phyloP scores from a whole-genome alignment of 768 basidiomycete genomes.

The Suillus variegatus region DNA sequence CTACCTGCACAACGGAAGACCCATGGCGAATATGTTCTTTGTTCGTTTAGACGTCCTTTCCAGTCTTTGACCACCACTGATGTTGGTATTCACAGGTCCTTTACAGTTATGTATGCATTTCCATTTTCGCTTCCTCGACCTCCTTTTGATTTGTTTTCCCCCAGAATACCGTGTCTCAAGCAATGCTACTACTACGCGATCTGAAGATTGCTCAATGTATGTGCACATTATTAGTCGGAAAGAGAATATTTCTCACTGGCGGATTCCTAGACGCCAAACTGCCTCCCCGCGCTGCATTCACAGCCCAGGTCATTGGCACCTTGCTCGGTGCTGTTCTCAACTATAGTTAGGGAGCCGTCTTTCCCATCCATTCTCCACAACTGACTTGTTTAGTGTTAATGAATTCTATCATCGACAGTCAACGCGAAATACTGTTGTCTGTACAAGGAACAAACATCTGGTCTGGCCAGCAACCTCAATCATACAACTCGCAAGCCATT shows the following conservation, averaged over 20 bases:
- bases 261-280: slow-evolving; percentile 49
- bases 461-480: slow-evolving; percentile 32
- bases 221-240: background rate
- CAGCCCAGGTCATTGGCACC: slow-evolving; percentile 57
- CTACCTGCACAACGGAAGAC: slow-evolving; percentile 37
- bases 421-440: slow-evolving; percentile 51
- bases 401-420: slow-evolving; percentile 56
- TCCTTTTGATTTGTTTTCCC: background rate
- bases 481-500: slow-evolving; percentile 36
- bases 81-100: slow-evolving; percentile 41
- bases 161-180: slow-evolving; percentile 34
- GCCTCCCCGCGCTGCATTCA: slow-evolving; percentile 64
- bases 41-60: slow-evolving; percentile 11
- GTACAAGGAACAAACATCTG: slow-evolving; percentile 51
- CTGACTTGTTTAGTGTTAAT: slow-evolving; percentile 44
- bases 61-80: slow-evolving; percentile 31
- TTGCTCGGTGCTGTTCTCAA: slow-evolving; percentile 52
- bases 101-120: slow-evolving; percentile 32
- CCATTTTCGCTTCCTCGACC: background rate
- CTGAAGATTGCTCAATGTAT: slow-evolving; percentile 44
- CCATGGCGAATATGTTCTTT: slow-evolving; percentile 47
- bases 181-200: slow-evolving; percentile 54
- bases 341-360: slow-evolving; percentile 34
- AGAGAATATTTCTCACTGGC: slow-evolving; percentile 31
- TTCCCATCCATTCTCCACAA: background rate